Percentiles rank a stretch among this genome's conserved stretches.
These are phyloP conservation scores for Pholiota conissans DNA, from an alignment of 768 basidiomycete species.

Conservation along the genomic window DNA sequence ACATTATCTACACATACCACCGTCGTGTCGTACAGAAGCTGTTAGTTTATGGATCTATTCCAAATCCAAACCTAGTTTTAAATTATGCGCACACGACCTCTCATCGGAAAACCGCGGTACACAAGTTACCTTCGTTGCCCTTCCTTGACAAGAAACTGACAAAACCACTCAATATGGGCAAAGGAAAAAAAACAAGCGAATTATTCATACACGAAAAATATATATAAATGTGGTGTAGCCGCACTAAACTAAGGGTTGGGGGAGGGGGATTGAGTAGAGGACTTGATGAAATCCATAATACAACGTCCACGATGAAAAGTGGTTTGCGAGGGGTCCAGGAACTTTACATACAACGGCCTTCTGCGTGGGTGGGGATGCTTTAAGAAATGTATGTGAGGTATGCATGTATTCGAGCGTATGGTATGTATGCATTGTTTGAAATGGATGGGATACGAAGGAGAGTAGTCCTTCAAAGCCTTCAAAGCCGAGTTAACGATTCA, in stretches of 20 bases:
- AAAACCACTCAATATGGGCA: no score
- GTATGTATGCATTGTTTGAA: not conserved
- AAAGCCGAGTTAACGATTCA: not conserved
- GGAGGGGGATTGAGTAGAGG: not conserved
- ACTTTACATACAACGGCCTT: constrained; percentile 6
- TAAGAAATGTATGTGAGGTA: not conserved
- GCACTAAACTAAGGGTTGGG: constrained; percentile 4
- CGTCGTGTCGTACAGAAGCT: no score
- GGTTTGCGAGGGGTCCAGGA: not conserved
- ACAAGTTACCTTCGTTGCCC: no score
- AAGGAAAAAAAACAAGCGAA: constrained; percentile 1
- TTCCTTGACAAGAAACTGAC: no score
- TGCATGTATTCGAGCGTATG: not conserved
- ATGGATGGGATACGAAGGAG: not conserved
- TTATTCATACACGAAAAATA: constrained; percentile 12
- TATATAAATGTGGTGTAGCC: constrained; percentile 8
- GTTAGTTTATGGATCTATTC: no score
- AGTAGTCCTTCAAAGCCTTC: not conserved
- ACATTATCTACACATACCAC: no score
- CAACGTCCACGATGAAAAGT: constrained; percentile 4
- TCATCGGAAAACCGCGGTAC: not conserved
- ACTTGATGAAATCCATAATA: constrained; percentile 9
- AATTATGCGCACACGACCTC: not conserved
- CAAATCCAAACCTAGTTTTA: no score
- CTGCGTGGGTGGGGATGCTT: constrained; percentile 6